phyloP scores from a whole-genome alignment of 2,329 filamentous ascomycete genomes.

The Malbranchea zuffiana region DNA sequence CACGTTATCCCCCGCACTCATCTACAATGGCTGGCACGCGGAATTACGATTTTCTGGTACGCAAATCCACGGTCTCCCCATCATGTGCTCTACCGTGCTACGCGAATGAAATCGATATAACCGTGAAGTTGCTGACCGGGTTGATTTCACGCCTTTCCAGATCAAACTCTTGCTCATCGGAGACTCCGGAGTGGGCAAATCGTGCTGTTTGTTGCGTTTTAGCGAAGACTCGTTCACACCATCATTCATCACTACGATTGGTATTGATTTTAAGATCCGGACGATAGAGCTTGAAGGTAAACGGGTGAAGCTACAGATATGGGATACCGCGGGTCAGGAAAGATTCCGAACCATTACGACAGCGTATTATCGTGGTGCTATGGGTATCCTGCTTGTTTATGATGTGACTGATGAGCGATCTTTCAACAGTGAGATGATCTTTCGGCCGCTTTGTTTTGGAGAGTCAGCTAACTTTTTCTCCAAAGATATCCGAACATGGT shows the following conservation, averaged over 20 bases:
- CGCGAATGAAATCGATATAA: slow-evolving; percentile 5
- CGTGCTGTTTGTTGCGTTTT: slow-evolving; percentile 91
- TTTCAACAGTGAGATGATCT: slow-evolving; percentile 69
- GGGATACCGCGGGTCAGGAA: slow-evolving; percentile 97
- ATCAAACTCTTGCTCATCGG: slow-evolving; percentile 96
- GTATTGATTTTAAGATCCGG: slow-evolving; percentile 99
- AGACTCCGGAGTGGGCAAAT: slow-evolving; percentile 94
- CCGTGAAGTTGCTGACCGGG: not conserved
- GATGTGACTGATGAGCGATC: slow-evolving; percentile 95
- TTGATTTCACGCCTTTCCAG: slow-evolving; percentile 37
- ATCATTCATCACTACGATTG: slow-evolving; percentile 97
- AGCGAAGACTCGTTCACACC: slow-evolving; percentile 96
- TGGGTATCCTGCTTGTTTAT: slow-evolving; percentile 96
- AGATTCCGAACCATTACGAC: slow-evolving; percentile 98
- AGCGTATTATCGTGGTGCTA: slow-evolving; percentile 94
- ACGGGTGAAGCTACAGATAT: slow-evolving; percentile 98
- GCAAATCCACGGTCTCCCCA: slow-evolving; percentile 25
- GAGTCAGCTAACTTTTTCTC: slow-evolving; percentile 11
- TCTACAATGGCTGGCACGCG: slow-evolving; percentile 77
- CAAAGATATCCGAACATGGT: slow-evolving; percentile 96
- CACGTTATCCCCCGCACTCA: slow-evolving; percentile 1
- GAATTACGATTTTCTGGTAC: slow-evolving; percentile 98
- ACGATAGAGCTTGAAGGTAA: slow-evolving; percentile 99
- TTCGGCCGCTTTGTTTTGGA: slow-evolving; percentile 6
- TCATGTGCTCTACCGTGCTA: not conserved